Evolutionary conservation across 1,284 basidiomycete species (phyloP), one percentile per base, ranked within the genome.

Genomic region (Tetrapyrgos nigripes): DNA sequence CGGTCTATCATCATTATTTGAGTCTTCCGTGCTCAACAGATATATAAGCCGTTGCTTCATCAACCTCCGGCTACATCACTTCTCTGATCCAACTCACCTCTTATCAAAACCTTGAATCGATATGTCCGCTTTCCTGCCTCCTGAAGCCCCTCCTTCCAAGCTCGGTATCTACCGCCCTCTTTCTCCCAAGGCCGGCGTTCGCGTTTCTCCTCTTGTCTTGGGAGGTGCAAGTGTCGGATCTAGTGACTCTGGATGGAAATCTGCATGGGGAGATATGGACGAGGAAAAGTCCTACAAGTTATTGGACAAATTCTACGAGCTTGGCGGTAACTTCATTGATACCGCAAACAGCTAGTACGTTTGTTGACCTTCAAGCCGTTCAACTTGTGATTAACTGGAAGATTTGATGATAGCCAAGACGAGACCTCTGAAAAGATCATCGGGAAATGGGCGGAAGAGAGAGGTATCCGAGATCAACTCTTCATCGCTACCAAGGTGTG

Each of bases 201-300:
- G 74, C 24, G 81, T 83, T 27, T 83, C 81, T 1, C 82, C 82
- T 0, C 65, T 84, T 14, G 70, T 71, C 46, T 73, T 85, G 27
- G 83, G 83, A 11, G 82, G 69, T 5, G 79, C 81, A 80, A 79
- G 73, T 64, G 73, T 84, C 55, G 81, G 82, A 14, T 75, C 80
- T 58, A 70, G 75, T 8, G 31, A 33, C 8, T 33, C 31, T 14
- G 31, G 31, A 46, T 83, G 71, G 71, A 49, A 53, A 0, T 3
- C 53, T 2, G 14, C 14, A 8, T 33, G 31, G 67, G 79, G 79
- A 4, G 61, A 68, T 6, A 56, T 56, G 55, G 55, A 45, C 9
- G 43, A 45, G n/a, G 43, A 45, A 45, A 45, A 45, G 43, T 19
- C n/a, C 9, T 45, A 9, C 43, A 24, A n/a, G 43, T 24, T 45